Conservation (phyloP, 2,329 filamentous ascomycete genomes). For the Botrytis fabae region DNA sequence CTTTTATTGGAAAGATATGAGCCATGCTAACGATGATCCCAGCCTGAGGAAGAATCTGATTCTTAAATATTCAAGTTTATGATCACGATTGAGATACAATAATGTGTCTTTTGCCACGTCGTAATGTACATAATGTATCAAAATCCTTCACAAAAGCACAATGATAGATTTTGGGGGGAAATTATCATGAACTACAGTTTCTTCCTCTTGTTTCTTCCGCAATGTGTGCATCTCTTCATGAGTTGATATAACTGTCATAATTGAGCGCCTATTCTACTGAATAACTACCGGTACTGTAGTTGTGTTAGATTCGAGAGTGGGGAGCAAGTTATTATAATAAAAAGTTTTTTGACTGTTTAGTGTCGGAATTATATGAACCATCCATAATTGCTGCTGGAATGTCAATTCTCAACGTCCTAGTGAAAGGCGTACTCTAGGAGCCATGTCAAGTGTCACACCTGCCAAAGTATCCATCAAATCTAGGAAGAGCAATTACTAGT, state of each 20-base stretch:
- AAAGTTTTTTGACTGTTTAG: background rate
- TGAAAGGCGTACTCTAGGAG: background rate
- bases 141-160: constrained; percentile 11
- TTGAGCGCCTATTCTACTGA: background rate
- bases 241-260: background rate
- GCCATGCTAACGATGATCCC: constrained; percentile 27
- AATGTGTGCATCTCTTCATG: constrained; percentile 8
- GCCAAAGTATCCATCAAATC: background rate
- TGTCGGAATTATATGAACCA: background rate
- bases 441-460: background rate
- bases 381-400: background rate
- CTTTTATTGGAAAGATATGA: constrained; percentile 27
- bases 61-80: constrained; percentile 12
- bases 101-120: constrained; percentile 7
- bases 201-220: background rate
- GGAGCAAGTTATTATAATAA: background rate
- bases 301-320: background rate
- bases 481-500: background rate
- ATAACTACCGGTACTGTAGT: background rate
- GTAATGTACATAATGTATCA: constrained; percentile 29
- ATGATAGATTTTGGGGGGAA: background rate
- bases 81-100: constrained; percentile 11
- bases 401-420: background rate
- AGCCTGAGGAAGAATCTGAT: constrained; percentile 26
- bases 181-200: background rate